A percentile compares a stretch with the other conserved stretches of the same genome.
These are phyloP conservation scores for Epichloe typhina DNA, from an alignment of 2,329 filamentous ascomycete species.

Conservation along the genomic window DNA sequence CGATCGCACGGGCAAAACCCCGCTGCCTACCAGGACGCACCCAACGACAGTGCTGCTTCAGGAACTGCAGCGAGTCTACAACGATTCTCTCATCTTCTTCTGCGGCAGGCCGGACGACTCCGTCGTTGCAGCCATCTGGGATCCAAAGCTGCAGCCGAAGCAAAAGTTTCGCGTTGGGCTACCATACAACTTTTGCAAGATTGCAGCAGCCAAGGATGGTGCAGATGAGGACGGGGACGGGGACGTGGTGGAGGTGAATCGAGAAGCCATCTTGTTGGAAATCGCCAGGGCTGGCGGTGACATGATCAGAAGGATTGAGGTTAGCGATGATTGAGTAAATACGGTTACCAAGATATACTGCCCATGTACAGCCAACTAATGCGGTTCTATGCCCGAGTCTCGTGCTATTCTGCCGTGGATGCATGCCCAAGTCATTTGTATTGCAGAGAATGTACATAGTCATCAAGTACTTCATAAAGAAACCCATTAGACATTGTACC, in stretches of 20 bases:
- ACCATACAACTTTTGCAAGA: constrained; percentile 40
- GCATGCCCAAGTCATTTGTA: no score
- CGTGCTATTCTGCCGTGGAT: no score
- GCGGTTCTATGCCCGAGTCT: no score
- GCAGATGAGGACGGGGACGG: constrained; percentile 20
- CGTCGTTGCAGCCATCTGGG: constrained; percentile 46
- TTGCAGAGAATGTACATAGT: background rate
- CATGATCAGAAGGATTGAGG: constrained; percentile 55
- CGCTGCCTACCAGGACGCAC: constrained; percentile 40
- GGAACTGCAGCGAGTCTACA: constrained; percentile 56
- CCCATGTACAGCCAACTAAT: no score
- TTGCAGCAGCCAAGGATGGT: constrained; percentile 11
- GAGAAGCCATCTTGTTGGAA: constrained; percentile 54
- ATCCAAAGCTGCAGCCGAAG: constrained; percentile 32
- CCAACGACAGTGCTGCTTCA: constrained; percentile 49
- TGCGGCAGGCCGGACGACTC: constrained; percentile 45
- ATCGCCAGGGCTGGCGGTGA: constrained; percentile 56
- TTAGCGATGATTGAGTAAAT: constrained; percentile 9
- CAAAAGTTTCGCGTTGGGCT: constrained; percentile 59
- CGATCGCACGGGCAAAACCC: constrained; percentile 33
- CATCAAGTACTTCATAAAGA: no score
- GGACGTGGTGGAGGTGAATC: constrained; percentile 50
- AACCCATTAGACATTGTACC: no score
- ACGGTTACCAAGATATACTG: no score
- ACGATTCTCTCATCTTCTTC: constrained; percentile 66